phyloP scores from a whole-genome alignment of 805 yeast species.

The Cyberlindnera saturnus region DNA sequence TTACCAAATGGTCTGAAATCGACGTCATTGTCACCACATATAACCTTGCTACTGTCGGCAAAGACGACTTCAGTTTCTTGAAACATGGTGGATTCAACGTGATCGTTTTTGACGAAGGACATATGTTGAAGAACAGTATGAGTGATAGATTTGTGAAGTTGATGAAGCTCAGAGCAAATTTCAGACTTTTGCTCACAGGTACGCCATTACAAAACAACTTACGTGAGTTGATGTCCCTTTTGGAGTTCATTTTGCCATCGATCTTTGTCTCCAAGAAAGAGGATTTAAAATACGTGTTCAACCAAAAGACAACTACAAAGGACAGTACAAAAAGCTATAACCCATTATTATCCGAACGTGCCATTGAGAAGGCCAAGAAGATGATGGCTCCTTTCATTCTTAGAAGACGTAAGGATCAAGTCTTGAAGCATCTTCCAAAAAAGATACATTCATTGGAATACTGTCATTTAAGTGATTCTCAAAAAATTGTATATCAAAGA shows the following conservation, averaged over 20 bases:
- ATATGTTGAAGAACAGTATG: slow-evolving; percentile 84
- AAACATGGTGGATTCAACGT: slow-evolving; percentile 73
- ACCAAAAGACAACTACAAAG: slow-evolving; percentile 76
- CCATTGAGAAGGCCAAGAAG: slow-evolving; percentile 87
- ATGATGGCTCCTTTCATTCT: slow-evolving; percentile 98
- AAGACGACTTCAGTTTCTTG: slow-evolving; percentile 75
- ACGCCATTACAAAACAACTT: slow-evolving; percentile 95
- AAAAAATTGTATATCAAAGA: slow-evolving; percentile 52
- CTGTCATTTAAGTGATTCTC: slow-evolving; percentile 57
- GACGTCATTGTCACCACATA: slow-evolving; percentile 95
- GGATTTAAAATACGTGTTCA: slow-evolving; percentile 75
- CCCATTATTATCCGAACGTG: slow-evolving; percentile 84
- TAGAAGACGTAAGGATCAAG: slow-evolving; percentile 89
- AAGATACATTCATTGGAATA: slow-evolving; percentile 59
- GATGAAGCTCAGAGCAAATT: slow-evolving; percentile 78
- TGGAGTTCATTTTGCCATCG: slow-evolving; percentile 85
- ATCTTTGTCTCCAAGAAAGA: slow-evolving; percentile 77
- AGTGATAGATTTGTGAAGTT: slow-evolving; percentile 84
- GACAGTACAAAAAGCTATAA: slow-evolving; percentile 46
- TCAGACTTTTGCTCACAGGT: slow-evolving; percentile 86
- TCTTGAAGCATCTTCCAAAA: slow-evolving; percentile 78
- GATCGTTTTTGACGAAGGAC: slow-evolving; percentile 96
- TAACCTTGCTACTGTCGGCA: slow-evolving; percentile 81
- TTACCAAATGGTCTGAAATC: slow-evolving; percentile 44
- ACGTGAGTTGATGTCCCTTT: slow-evolving; percentile 80